These are phyloP conservation scores for Rheum nobile DNA, from an alignment of 148 eudicot species.

Conservation along the genomic window DNA sequence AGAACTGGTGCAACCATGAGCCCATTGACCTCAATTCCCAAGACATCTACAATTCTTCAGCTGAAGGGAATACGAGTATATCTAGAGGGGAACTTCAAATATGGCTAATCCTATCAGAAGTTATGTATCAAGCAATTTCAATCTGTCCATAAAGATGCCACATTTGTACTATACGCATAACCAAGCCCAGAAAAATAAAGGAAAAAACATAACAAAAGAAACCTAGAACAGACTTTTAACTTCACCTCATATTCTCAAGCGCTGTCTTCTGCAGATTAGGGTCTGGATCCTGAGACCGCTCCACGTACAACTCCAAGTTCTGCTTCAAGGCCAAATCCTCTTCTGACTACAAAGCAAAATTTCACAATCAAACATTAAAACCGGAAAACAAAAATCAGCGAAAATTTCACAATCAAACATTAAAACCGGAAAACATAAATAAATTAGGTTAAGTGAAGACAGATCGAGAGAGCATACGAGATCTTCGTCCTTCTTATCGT, in stretches of 20 bases:
- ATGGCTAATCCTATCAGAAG: neutral
- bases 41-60: neutral
- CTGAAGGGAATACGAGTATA: neutral
- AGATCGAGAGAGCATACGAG: slow-evolving; percentile 28
- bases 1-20: neutral
- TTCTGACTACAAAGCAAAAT: slow-evolving; percentile 50
- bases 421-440: neutral
- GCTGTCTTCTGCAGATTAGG: slow-evolving; percentile 63
- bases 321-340: slow-evolving; percentile 95
- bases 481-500: slow-evolving; percentile 72
- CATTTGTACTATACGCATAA: neutral
- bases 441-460: neutral
- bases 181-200: neutral
- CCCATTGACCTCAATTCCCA: neutral
- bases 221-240: neutral
- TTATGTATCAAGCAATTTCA: neutral
- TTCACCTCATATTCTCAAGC: slow-evolving; percentile 89
- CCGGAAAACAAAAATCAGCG: neutral
- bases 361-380: slow-evolving; percentile 5
- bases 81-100: neutral
- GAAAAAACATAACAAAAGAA: neutral
- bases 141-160: neutral
- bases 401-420: slow-evolving; percentile 1
- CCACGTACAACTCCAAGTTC: slow-evolving; percentile 83
- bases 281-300: slow-evolving; percentile 74